Evolutionary conservation across 1,284 basidiomycete genomes (phyloP).

Genomic region (Trametes sp.): DNA sequence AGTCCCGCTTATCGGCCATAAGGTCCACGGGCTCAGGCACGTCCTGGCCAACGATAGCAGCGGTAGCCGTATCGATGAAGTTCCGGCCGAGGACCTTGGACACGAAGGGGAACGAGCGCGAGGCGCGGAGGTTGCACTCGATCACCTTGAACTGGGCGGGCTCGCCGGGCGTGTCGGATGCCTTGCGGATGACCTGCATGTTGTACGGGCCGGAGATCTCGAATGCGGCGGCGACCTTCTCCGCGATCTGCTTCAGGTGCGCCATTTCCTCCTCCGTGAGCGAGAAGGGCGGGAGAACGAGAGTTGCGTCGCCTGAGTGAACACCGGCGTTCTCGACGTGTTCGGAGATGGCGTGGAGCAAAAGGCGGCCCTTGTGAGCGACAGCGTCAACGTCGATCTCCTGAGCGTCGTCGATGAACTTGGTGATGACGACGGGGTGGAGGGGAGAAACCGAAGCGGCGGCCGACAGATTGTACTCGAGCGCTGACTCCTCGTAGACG

Average conservation of each 20-base stretch:
- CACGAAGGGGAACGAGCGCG: constrained; percentile 98
- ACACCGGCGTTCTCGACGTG: constrained; percentile 99
- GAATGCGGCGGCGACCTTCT: constrained; percentile 95
- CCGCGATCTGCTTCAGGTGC: constrained; percentile 91
- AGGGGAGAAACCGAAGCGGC: constrained; percentile 96
- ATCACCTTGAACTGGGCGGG: constrained; percentile 93
- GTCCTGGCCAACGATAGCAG: constrained; percentile 89
- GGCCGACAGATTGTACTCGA: constrained; percentile 93
- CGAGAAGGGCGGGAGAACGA: constrained; percentile 97
- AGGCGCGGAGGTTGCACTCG: constrained; percentile 98
- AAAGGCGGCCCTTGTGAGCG: constrained; percentile 92
- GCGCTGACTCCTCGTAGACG: constrained; percentile 88
- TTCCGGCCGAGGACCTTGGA: constrained; percentile 97
- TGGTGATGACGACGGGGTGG: constrained; percentile 97
- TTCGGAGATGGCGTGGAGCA: constrained; percentile 96
- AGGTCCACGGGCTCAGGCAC: constrained; percentile 95
- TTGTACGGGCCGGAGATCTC: constrained; percentile 99
- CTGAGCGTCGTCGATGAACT: constrained; percentile 98
- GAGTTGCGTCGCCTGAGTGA: constrained; percentile 98
- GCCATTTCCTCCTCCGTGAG: constrained; percentile 80
- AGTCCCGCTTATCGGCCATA: constrained; percentile 92
- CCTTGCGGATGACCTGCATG: constrained; percentile 98
- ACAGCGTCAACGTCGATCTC: constrained; percentile 99
- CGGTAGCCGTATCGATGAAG: constrained; percentile 95
- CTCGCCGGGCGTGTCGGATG: constrained; percentile 58